phyloP scores from a whole-genome alignment of 331 rosid genomes.

The Quercus tomentella region DNA sequence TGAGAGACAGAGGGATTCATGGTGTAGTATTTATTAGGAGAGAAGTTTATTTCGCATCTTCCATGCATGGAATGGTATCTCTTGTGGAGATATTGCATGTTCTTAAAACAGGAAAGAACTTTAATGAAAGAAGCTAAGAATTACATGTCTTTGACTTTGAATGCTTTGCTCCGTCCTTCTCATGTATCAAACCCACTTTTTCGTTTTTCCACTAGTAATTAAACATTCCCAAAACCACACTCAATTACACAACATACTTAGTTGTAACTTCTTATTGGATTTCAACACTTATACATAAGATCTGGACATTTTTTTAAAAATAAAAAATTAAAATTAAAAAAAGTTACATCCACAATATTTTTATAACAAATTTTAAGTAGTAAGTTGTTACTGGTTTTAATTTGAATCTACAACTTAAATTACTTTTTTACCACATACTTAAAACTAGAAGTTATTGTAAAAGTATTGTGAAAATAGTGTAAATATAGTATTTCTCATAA shows the following conservation, averaged over 20 bases:
- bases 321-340: not conserved
- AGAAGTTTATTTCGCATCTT: not conserved
- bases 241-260: no score
- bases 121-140: not conserved
- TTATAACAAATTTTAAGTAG: no score
- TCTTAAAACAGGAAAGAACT: not conserved
- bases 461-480: no score
- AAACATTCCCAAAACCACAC: no score
- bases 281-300: no score
- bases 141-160: not conserved
- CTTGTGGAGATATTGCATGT: not conserved
- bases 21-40: not conserved
- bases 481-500: no score
- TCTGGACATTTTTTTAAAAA: fast-evolving
- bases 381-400: no score
- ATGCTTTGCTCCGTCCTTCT: not conserved
- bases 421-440: no score
- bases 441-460: fast-evolving
- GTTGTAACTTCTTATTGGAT: no score
- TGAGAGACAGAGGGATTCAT: not conserved
- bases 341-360: fast-evolving
- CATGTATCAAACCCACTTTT: not conserved
- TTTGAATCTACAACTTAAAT: fast-evolving
- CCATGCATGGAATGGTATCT: not conserved
- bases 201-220: not conserved